Base-by-base conservation (phyloP, 305 asterid genomes). In the Lippia alba region DNA sequence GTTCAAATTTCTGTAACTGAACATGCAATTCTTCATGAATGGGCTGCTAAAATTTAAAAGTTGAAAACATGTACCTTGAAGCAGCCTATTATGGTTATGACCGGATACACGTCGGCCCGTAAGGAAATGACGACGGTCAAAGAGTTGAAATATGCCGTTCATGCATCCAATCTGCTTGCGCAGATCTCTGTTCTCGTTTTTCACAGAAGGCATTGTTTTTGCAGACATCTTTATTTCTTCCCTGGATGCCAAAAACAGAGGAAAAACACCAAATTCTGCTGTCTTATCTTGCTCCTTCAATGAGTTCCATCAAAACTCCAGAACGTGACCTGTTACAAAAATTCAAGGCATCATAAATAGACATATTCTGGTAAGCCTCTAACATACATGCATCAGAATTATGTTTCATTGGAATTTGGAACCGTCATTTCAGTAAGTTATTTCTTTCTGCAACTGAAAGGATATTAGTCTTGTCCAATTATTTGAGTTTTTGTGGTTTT, bases 151-250 rank as follows among this genome's bases (percentile, higher is more conserved):
- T 74, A 94, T 77, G 64, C 96, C 95, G 68, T 89, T 86, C 97
- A 94, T 91, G 89, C 99, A 94, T 34, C 97, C 99, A 45, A 87
- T 80, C 80, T 94, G 92, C 89, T 91, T 94, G 70, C 81, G 83
- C 72, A 94, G 81, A 76, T 88, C 91, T 69, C 67, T 64, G 50
- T 76, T 79, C 56, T 86, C 95, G 10, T 91, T 86, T 62, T 66
- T 71, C 48, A 79, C 45, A 56, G 92, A 78, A 59, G 89, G 61
- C 75, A 78, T 61, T 65, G 66, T 81, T 75, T 80, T 85, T 33
- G 87, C 80, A 65, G 92, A 79, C 94, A 84, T 89, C 17, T 73
- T 74, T 67, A 19, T 55, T 71, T 33, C 30, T 24, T 24, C 30
- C 30, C 30, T 24, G 30, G 61, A 44, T 49, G 30, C 19, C 30